Conservation (phyloP, 495 filamentous ascomycete genomes). For the Podospora tetraspora region DNA sequence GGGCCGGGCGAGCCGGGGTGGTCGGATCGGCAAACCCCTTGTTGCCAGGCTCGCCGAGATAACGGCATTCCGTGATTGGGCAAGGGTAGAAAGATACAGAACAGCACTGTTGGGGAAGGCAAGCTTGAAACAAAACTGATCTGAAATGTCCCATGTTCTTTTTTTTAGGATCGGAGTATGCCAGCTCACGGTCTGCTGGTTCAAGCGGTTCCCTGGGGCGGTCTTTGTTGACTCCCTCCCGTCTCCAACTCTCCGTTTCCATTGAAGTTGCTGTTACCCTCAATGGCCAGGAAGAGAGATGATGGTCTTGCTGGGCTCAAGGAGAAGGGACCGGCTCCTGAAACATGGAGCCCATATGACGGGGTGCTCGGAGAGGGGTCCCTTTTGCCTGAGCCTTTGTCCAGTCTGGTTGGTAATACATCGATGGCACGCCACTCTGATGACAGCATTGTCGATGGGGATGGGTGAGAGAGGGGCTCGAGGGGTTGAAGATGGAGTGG, state of each 20-base stretch:
- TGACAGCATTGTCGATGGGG: not conserved
- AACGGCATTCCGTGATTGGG: no score
- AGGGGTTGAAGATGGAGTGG: not conserved
- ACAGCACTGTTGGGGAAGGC: no score
- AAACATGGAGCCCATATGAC: not conserved
- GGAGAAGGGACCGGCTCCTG: not conserved
- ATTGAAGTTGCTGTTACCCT: no score
- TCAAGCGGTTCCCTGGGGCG: no score
- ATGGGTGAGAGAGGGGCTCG: not conserved
- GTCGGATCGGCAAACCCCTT: not conserved
- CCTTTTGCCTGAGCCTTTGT: not conserved
- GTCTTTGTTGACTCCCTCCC: not conserved
- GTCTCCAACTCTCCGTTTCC: not conserved
- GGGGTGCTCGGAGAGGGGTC: not conserved
- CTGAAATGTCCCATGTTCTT: no score
- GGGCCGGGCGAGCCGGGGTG: not conserved
- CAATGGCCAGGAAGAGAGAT: not conserved
- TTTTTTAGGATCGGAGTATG: no score
- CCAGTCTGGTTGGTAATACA: not conserved
- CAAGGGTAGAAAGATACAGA: no score
- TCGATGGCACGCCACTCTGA: not conserved
- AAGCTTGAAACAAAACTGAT: not conserved
- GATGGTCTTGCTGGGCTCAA: not conserved
- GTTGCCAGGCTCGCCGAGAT: not conserved
- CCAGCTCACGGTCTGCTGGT: no score